Evolutionary conservation across 768 basidiomycete species (phyloP).

Genomic region (Podaxis sp.): DNA sequence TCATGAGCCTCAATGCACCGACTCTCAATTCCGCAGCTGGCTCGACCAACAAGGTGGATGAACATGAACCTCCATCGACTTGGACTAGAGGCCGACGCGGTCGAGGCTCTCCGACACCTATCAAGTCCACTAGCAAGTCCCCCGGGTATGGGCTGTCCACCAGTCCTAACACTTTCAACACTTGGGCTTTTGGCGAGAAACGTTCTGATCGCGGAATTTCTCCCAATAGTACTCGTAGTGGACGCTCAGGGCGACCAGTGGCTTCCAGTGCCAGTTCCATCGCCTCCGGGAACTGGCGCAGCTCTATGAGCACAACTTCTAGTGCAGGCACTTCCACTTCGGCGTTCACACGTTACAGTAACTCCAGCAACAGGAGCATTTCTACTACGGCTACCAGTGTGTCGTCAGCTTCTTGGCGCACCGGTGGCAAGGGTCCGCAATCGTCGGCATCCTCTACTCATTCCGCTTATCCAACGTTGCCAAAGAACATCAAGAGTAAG

Average conservation of each 20-base stretch:
- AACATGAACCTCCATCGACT: conserved; percentile 43
- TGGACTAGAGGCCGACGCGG: conserved; percentile 52
- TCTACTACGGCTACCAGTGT: conserved; percentile 83
- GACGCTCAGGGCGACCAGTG: conserved; percentile 35
- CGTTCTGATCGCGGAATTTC: conserved; percentile 49
- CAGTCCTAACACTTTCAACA: conserved; percentile 30
- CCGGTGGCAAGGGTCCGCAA: conserved; percentile 38
- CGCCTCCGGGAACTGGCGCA: conserved; percentile 75
- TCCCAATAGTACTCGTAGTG: conserved; percentile 60
- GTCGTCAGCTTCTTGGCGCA: conserved; percentile 73
- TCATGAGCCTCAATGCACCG: conserved; percentile 66
- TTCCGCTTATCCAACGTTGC: conserved; percentile 34
- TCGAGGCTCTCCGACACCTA: conserved; percentile 21
- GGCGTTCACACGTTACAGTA: conserved; percentile 80
- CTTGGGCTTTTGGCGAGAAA: conserved; percentile 32
- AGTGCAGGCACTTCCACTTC: conserved; percentile 70
- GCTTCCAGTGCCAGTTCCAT: conserved; percentile 63
- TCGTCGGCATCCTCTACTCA: conserved; percentile 29
- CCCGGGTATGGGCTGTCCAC: conserved; percentile 29
- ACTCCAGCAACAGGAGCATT: conserved; percentile 68
- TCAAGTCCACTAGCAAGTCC: conserved; percentile 27
- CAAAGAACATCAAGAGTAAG: conserved; percentile 84
- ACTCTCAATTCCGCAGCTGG: conserved; percentile 27
- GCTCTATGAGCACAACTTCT: conserved; percentile 67
- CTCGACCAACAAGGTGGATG: conserved; percentile 31